These are phyloP conservation scores for Mucuna pruriens DNA, from an alignment of 306 rosid genomes.

Conservation along the genomic window DNA sequence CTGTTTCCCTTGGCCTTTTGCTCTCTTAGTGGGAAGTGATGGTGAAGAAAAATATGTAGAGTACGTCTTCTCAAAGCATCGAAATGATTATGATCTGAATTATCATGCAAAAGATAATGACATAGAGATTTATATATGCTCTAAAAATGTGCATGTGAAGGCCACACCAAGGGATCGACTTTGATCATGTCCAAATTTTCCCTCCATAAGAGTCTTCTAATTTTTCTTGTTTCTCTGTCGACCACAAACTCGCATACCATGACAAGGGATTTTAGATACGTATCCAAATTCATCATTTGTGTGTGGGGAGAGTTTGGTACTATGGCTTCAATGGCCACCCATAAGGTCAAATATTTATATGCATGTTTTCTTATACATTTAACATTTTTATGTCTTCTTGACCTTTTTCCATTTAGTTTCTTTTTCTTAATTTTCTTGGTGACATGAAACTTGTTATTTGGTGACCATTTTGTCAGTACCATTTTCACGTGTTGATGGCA, in stretches of 20 bases:
- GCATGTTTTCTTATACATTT: background rate
- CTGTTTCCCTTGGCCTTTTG: slow-evolving; percentile 40
- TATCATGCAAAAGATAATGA: slow-evolving; percentile 42
- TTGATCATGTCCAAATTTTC: too few relatives aligned
- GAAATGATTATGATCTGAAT: slow-evolving; percentile 43
- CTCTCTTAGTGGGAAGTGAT: slow-evolving; percentile 42
- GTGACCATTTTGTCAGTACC: background rate
- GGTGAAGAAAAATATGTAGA: slow-evolving; percentile 28
- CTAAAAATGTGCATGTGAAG: slow-evolving; percentile 39
- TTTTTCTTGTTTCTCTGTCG: slow-evolving; percentile 20
- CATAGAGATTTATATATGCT: slow-evolving; percentile 17
- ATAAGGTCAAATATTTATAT: background rate
- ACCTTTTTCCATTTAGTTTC: background rate
- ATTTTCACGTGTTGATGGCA: slow-evolving; percentile 9
- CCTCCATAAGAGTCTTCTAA: background rate
- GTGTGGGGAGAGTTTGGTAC: slow-evolving; percentile 5
- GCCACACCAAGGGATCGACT: slow-evolving; percentile 23
- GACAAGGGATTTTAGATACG: slow-evolving; percentile 5
- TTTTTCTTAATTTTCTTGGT: background rate
- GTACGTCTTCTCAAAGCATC: slow-evolving; percentile 17
- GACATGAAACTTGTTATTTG: background rate
- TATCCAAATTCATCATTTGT: slow-evolving; percentile 29
- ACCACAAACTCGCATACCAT: slow-evolving; percentile 22
- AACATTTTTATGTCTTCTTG: background rate
- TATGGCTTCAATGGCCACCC: background rate